phyloP scores from a whole-genome alignment of 371 early-diverging fungal genomes.

The Hamiltosporidium tvaerminnensis region DNA sequence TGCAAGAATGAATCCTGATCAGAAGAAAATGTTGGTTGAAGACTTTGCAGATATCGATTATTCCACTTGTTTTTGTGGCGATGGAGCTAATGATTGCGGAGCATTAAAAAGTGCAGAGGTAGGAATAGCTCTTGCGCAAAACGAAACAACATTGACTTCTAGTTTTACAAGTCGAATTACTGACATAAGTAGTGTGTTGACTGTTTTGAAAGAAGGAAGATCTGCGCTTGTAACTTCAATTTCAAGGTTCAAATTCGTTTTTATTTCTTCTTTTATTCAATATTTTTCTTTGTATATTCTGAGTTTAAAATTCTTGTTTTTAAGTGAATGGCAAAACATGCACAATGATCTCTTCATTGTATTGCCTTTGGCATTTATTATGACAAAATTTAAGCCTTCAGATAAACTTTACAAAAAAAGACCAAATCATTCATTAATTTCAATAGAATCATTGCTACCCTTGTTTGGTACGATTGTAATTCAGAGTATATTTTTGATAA shows the following conservation, averaged over 20 bases:
- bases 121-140: conserved; percentile 81
- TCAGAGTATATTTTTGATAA: too few species aligned
- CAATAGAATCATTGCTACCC: neutral
- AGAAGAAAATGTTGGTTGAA: conserved; percentile 58
- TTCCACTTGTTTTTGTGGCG: conserved; percentile 59
- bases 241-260: conserved; percentile 89
- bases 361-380: neutral
- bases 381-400: neutral
- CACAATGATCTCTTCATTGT: neutral
- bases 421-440: neutral
- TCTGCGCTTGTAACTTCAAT: conserved; percentile 87
- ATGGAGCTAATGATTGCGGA: conserved; percentile 98
- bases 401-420: neutral
- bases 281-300: conserved; percentile 35
- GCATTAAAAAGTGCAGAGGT: conserved; percentile 90
- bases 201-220: conserved; percentile 81
- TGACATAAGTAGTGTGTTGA: conserved; percentile 72
- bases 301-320: neutral
- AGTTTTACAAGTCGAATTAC: conserved; percentile 73
- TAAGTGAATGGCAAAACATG: neutral
- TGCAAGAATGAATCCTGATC: conserved; percentile 94
- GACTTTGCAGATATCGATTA: conserved; percentile 25
- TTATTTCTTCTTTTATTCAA: conserved; percentile 69
- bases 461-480: too few species aligned
- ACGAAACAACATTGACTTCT: conserved; percentile 86